Evolutionary conservation across 139 green algal species (phyloP), one percentile per base, ranked within the genome.

Genomic region (Coelastrella sp.): DNA sequence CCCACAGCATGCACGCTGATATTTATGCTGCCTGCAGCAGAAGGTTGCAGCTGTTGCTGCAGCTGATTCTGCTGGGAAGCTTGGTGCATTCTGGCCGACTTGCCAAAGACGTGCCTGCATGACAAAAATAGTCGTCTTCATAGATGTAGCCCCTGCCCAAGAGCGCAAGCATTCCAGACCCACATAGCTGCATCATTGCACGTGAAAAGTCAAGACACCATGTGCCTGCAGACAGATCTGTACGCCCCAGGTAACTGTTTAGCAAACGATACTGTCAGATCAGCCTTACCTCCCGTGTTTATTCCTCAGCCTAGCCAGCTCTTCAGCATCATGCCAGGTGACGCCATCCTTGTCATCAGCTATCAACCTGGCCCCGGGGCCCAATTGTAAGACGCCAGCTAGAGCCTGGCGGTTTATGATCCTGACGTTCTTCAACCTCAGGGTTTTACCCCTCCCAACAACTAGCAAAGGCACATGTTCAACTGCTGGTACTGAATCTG

Each of bases 381-480:
- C 91, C 38, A 98, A 88, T 63, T 88, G 85, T n/a, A 98, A 80
- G 60, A 89, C 93, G 0, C 90, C 88, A 3, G 89, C 66, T 84
- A 98, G 89, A 7, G 91, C 93, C 7, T 50, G 83, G 3, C 89
- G 84, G 88, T 98, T 93, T 21, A 95, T 85, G 0, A 99, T 84
- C 0, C 43, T 88, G 1, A 98, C 79, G 80, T 99, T 98, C 27
- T 84, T 88, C 75, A 99, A 90, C 59, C 79, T 85, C 79, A 99
- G 90, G 9, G 87, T 94, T 41, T 90, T 92, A 15, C 87, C 87
- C 2, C 88, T 3, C 21, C 95, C 96, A 7, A 99, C 88, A 25
- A 98, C 59, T 43, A 99, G 94, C 25, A 99, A 88, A 5, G 96
- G 96, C 43, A 97, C 67, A 11, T 67, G 66, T 76, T 96, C 93